phyloP scores from a whole-genome alignment of 176 grass and related monocot species.

The Lolium perenne region DNA sequence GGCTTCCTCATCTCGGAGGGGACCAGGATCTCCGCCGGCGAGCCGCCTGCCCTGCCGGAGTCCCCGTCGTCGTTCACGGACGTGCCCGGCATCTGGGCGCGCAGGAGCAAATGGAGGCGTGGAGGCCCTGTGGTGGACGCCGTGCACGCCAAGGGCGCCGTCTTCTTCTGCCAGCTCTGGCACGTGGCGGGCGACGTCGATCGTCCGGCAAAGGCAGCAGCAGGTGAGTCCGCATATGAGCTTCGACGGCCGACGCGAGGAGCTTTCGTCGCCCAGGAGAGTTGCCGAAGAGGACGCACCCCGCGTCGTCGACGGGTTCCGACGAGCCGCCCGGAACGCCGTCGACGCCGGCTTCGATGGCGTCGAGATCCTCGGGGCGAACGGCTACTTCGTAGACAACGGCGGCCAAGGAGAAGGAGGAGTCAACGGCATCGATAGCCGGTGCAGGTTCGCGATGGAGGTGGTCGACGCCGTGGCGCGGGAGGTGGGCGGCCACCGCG shows the following conservation, averaged over 20 bases:
- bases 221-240: neutral
- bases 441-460: constrained; percentile 52
- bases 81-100: neutral
- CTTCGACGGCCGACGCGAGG: neutral
- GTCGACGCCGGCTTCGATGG: too few species aligned
- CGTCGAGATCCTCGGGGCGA: too few species aligned
- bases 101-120: neutral
- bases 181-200: neutral
- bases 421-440: constrained; percentile 10
- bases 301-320: too few species aligned
- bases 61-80: neutral
- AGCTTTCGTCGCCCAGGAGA: too few species aligned
- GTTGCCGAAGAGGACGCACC: too few species aligned
- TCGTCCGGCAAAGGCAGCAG: neutral
- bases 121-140: constrained; percentile 13
- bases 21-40: neutral
- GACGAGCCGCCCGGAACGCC: too few species aligned
- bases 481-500: too few species aligned
- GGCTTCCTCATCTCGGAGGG: constrained; percentile 17
- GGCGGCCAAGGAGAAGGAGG: too few species aligned
- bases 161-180: too few species aligned
- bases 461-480: neutral
- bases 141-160: constrained; percentile 7
- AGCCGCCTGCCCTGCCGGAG: neutral
- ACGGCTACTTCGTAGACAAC: too few species aligned